Evolutionary conservation across 192 early-diverging fungal genomes (phyloP), one percentile per base, ranked within the genome.

Genomic region (Coemansia sp.): DNA sequence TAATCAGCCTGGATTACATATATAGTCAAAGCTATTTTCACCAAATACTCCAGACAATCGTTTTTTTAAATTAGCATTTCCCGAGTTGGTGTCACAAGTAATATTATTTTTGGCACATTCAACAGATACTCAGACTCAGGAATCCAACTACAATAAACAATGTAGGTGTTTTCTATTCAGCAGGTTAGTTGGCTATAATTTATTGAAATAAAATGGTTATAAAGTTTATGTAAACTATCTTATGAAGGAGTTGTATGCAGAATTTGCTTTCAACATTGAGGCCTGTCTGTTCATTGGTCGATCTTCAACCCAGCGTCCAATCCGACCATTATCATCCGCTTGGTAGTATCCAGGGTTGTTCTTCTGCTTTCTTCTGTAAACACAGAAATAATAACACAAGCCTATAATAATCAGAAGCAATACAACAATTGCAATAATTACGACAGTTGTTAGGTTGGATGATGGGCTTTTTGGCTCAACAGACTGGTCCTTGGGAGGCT

Each of bases 311-410:
- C 58, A 48, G 23, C 47, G 31, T 49, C 47, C 26, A 10, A 48
- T 18, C 4, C 42, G 44, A 12, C 58, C 58, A 48, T 12, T 8
- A 31, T 28, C 23, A 3, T 48, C 25, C 46, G 15, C 44, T 5
- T 26, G 40, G 42, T 47, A 59, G 24, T 58, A 36, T 3, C 25
- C 58, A 17, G 23, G 11, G 15, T 15, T 17, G 8, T 48, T 14
- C 11, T 60, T 23, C 46, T 60, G 38, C 44, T 60, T 60, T 24
- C 20, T 60, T 60, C 40, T 60, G 28, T 60, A 60, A 1, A 60
- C 21, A 14, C 42, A 60, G 12, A 44, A 28, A 18, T 60, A 60
- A n/a, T 31, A 60, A 5, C 24, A 9, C 38, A 60, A 10, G 5
- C n/a, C 44, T 15, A 31, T 31, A 44, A 60, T 18, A 14, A 46